phyloP scores from a whole-genome alignment of 345 rosid species.

The Populus tremula region DNA sequence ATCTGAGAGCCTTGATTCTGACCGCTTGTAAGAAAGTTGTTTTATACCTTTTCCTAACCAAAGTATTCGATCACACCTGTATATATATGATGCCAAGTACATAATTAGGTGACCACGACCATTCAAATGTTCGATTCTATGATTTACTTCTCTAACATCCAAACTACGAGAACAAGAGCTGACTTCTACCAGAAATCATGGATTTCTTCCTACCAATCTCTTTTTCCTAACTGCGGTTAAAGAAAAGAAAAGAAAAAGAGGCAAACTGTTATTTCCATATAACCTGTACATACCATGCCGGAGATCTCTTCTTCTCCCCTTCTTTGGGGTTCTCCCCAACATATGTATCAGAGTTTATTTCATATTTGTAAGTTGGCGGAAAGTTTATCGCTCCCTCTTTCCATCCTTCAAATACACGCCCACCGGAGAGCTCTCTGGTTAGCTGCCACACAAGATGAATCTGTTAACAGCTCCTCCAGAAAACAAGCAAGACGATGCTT shows the following conservation, averaged over 20 bases:
- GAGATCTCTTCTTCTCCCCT: conserved; percentile 92
- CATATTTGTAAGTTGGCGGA: conserved; percentile 96
- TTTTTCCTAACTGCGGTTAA: background rate
- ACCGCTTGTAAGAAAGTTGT: conserved; percentile 66
- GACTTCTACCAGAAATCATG: background rate
- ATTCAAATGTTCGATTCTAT: background rate
- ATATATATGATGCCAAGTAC: conserved; percentile 3
- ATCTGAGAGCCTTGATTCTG: conserved; percentile 71
- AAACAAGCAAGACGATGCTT: background rate
- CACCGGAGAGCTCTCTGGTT: conserved; percentile 61
- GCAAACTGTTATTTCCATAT: background rate
- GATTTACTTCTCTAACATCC: background rate
- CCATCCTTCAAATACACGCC: conserved; percentile 92
- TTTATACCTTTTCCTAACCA: conserved; percentile 83
- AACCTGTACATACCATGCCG: conserved; percentile 69
- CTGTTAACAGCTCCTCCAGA: background rate
- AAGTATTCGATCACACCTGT: conserved; percentile 95
- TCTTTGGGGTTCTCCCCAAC: conserved; percentile 80
- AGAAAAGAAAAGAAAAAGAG: background rate
- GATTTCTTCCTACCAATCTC: background rate
- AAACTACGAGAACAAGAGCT: background rate
- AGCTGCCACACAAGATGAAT: conserved; percentile 44
- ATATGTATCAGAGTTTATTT: conserved; percentile 71
- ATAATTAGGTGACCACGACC: background rate
- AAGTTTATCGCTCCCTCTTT: conserved; percentile 76